phyloP scores from a whole-genome alignment of 2,329 filamentous ascomycete species.

The Colletotrichum siamense region DNA sequence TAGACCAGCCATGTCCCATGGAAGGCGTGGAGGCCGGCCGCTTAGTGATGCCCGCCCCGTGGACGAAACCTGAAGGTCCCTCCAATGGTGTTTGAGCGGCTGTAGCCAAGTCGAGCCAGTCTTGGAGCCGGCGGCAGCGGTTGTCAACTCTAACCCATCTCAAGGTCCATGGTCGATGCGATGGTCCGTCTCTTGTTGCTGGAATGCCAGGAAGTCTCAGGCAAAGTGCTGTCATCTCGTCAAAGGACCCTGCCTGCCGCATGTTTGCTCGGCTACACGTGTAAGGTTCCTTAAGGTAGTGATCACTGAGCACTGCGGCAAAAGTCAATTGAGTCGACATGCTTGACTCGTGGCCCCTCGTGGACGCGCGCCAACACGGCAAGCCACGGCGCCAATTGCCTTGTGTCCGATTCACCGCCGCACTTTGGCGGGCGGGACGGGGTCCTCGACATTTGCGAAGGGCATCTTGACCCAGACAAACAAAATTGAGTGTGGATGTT shows the following conservation, averaged over 20 bases:
- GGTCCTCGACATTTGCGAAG: not conserved
- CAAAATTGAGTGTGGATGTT: not conserved
- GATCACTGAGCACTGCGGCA: not conserved
- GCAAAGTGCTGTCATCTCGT: not conserved
- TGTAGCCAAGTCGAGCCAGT: not conserved
- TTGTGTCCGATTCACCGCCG: not conserved
- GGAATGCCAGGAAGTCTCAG: not conserved
- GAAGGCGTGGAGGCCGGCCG: not conserved
- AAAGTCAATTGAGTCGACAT: not conserved
- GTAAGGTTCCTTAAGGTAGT: not conserved
- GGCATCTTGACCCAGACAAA: not conserved
- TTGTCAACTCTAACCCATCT: not conserved
- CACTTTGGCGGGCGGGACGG: not conserved
- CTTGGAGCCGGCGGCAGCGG: not conserved
- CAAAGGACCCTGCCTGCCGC: not conserved
- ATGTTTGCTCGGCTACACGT: not conserved
- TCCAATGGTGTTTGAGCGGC: not conserved
- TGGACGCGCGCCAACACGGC: not conserved
- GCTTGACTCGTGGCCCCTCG: not conserved
- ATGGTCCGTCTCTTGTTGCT: not conserved
- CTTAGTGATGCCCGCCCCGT: not conserved
- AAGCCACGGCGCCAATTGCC: not conserved
- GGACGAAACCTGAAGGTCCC: not conserved
- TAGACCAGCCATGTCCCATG: not conserved
- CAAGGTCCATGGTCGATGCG: not conserved